These are phyloP conservation scores for Gossypium lobatum DNA, from an alignment of 441 rosid genomes.

Conservation along the genomic window DNA sequence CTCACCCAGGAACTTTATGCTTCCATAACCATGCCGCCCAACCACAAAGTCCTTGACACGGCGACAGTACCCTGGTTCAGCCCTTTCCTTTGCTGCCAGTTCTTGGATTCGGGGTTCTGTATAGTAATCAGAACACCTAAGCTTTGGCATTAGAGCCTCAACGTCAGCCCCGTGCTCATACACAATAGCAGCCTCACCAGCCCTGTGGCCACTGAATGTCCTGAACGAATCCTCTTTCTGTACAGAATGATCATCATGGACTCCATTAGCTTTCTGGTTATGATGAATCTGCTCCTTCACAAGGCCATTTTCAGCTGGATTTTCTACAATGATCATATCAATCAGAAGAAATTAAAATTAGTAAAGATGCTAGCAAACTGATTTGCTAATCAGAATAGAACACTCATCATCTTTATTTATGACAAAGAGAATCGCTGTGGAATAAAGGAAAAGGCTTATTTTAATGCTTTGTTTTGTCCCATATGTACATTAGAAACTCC, in stretches of 20 bases:
- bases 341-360: conserved; percentile 9
- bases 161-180: conserved; percentile 89
- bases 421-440: not conserved
- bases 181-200: conserved; percentile 92
- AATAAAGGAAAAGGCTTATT: not conserved
- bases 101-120: conserved; percentile 93
- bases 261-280: conserved; percentile 49
- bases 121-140: conserved; percentile 69
- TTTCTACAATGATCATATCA: conserved; percentile 34
- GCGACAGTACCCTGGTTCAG: conserved; percentile 67
- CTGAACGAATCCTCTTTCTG: conserved; percentile 52
- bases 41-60: conserved; percentile 77
- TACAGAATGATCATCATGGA: conserved; percentile 39
- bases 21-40: conserved; percentile 89
- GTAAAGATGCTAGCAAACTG: not conserved
- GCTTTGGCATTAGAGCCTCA: conserved; percentile 85
- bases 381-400: not conserved
- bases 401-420: conserved; percentile 6
- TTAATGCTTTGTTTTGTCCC: not conserved
- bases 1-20: conserved; percentile 81
- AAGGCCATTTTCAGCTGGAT: conserved; percentile 34
- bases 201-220: conserved; percentile 66
- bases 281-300: conserved; percentile 40
- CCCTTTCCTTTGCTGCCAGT: conserved; percentile 85
- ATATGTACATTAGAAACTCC: not conserved